Conservation (phyloP, 805 yeast genomes). For the Blastobotrys terrestris region DNA sequence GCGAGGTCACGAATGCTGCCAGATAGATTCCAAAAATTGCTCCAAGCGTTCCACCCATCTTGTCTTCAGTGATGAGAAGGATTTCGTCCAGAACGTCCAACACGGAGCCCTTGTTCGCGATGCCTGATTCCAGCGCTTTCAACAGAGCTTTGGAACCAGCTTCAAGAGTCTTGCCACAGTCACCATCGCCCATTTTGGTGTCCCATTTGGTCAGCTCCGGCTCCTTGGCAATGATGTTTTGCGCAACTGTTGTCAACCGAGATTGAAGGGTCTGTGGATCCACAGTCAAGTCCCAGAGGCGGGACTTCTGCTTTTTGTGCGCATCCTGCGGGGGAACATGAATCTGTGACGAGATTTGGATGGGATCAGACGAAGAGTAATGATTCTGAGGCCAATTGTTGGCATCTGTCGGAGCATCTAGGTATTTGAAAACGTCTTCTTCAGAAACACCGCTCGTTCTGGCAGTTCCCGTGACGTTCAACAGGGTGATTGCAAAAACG, state of each 20-base stretch:
- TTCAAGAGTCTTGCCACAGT: conserved; percentile 86
- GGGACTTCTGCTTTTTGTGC: not conserved
- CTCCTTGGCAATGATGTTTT: conserved; percentile 49
- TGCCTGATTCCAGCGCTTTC: conserved; percentile 40
- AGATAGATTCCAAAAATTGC: conserved; percentile 81
- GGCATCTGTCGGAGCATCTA: conserved; percentile 69
- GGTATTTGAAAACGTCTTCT: conserved; percentile 41
- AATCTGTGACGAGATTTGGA: conserved; percentile 15
- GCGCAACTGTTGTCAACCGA: conserved; percentile 23
- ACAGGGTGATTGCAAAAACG: conserved; percentile 76
- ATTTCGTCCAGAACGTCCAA: conserved; percentile 53
- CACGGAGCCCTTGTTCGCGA: conserved; percentile 26
- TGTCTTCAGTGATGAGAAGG: conserved; percentile 73
- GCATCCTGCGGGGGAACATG: not conserved
- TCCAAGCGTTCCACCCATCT: conserved; percentile 96
- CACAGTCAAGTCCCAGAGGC: conserved; percentile 10
- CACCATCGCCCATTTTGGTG: conserved; percentile 90
- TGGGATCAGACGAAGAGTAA: conserved; percentile 20
- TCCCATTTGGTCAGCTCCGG: conserved; percentile 80
- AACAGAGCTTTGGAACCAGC: conserved; percentile 70
- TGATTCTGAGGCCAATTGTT: conserved; percentile 67
- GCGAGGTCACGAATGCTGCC: conserved; percentile 54
- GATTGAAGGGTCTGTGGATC: conserved; percentile 26
- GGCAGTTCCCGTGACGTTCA: conserved; percentile 55
- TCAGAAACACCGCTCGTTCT: conserved; percentile 28